Base-by-base conservation (phyloP, 163 green algal genomes). In the Trebouxia gelatinosa region DNA sequence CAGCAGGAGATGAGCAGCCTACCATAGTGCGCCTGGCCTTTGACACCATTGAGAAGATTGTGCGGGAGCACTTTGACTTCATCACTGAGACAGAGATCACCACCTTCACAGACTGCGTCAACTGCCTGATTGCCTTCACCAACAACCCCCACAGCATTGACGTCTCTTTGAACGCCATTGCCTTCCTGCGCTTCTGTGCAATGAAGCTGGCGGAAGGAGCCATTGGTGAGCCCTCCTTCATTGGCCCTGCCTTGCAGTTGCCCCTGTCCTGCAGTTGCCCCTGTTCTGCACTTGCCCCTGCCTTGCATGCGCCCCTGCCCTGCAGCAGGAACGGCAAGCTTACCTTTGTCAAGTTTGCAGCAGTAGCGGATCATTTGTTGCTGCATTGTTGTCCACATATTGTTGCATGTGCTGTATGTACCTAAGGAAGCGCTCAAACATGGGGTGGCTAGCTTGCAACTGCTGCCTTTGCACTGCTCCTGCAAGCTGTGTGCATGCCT, bases 101-200 rank as follows among this genome's bases (percentile, higher is more conserved):
- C 17, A 98, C 94, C 19, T 99, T 99, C 89, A 98, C 95, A 6
- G 96, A 99, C 87, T 98, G 92, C 78, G 96, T 99, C 57, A 99
- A 99, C 86, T 99, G 96, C 90, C 91, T 99, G 40, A 97, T 98
- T 68, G 94, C 94, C 43, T 99, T 98, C 89, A 97, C 96, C 81
- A 98, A 98, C 92, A 97, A 97, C 86, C 92, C 92, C 5, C 90
- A 98, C 87, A 91, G 81, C 34, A 80, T 94, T 66, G 90, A 96
- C 70, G 93, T 98, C 57, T 89, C 90, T 19, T 88, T 99, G 32
- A 98, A 98, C 64, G 89, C 92, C 40, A 97, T 98, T 50, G 95
- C 95, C 23, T 97, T 99, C 84, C 88, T 99, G 78, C 88, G 95
- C 46, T 98, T 97, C 81, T 99, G 95, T 83, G 95, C 94, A 35